Percentiles rank a stretch among this genome's conserved stretches.
Evolutionary conservation across 345 rosid species (phyloP).

Genomic region (Microthlaspi erraticum): DNA sequence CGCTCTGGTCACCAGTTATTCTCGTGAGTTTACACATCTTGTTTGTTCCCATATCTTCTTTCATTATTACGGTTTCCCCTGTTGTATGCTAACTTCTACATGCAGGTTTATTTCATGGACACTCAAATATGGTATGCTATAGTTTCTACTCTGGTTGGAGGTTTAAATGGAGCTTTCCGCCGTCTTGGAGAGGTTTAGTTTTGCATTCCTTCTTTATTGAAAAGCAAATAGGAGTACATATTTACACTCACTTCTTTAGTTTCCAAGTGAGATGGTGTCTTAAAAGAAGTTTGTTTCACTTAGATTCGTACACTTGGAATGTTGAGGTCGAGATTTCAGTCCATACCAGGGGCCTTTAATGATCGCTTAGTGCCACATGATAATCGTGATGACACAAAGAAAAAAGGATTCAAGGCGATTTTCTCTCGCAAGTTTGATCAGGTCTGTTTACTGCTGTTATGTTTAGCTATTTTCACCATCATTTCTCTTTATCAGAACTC

Average conservation of each 20-base stretch:
- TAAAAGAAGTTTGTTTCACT: conserved; percentile 32
- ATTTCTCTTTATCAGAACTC: conserved; percentile 10
- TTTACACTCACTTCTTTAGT: conserved; percentile 21
- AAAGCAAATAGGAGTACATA: conserved; percentile 10
- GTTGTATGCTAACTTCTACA: conserved; percentile 24
- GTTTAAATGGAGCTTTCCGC: conserved; percentile 62
- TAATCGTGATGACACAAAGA: conserved; percentile 46
- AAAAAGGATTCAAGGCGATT: conserved; percentile 51
- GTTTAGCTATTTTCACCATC: conserved; percentile 13
- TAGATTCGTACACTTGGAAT: conserved; percentile 63
- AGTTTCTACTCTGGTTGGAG: conserved; percentile 61
- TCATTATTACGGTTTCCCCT: conserved; percentile 11
- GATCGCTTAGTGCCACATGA: conserved; percentile 53
- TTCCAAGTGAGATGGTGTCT: conserved; percentile 32
- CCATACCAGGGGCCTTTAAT: conserved; percentile 63
- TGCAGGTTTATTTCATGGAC: conserved; percentile 67
- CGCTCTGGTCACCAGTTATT: conserved; percentile 62
- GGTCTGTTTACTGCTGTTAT: conserved; percentile 44
- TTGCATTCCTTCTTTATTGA: conserved; percentile 10
- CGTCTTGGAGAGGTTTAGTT: conserved; percentile 64
- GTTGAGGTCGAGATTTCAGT: conserved; percentile 63
- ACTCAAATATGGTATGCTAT: conserved; percentile 70
- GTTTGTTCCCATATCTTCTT: conserved; percentile 27
- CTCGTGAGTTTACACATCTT: conserved; percentile 56
- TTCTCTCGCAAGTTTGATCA: conserved; percentile 52